Conservation (phyloP, 495 filamentous ascomycete species). For the Penicillium cataractarum region DNA sequence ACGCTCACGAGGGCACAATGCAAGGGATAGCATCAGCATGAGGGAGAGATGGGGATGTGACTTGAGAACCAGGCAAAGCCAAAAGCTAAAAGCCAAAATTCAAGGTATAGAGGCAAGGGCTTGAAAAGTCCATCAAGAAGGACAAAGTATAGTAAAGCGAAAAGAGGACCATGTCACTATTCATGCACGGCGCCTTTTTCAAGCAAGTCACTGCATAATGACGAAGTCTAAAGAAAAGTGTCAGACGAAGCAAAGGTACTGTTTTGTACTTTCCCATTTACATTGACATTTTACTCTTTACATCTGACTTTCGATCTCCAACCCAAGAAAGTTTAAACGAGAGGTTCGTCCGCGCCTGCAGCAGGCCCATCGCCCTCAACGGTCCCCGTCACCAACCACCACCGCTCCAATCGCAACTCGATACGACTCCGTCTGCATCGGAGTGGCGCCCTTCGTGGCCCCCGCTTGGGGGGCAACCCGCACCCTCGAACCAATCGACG, state of each 20-base stretch:
- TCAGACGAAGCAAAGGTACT: no score
- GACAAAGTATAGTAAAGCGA: background rate
- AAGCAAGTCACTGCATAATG: constrained; percentile 10
- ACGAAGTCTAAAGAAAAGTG: background rate
- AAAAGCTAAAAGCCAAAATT: background rate
- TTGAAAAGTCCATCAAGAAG: no score
- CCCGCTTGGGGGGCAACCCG: constrained; percentile 8
- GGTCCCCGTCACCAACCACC: constrained; percentile 23
- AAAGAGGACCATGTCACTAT: background rate
- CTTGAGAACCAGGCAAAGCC: no score
- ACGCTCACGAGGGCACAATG: constrained; percentile 22
- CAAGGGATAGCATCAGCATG: constrained; percentile 29
- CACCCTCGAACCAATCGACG: constrained; percentile 18
- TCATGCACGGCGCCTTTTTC: constrained; percentile 23
- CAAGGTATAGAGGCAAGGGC: background rate
- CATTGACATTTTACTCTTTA: no score
- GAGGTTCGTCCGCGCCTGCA: constrained; percentile 31
- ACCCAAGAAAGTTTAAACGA: constrained; percentile 22
- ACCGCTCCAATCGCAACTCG: constrained; percentile 15
- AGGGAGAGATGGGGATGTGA: no score
- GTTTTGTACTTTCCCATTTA: no score
- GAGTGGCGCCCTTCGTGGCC: constrained; percentile 14
- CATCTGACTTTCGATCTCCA: no score
- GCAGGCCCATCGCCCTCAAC: constrained; percentile 25
- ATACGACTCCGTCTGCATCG: constrained; percentile 15